These are phyloP conservation scores for Aphanomyces invadans DNA, from an alignment of 352 stramenopile genomes.

Conservation along the genomic window DNA sequence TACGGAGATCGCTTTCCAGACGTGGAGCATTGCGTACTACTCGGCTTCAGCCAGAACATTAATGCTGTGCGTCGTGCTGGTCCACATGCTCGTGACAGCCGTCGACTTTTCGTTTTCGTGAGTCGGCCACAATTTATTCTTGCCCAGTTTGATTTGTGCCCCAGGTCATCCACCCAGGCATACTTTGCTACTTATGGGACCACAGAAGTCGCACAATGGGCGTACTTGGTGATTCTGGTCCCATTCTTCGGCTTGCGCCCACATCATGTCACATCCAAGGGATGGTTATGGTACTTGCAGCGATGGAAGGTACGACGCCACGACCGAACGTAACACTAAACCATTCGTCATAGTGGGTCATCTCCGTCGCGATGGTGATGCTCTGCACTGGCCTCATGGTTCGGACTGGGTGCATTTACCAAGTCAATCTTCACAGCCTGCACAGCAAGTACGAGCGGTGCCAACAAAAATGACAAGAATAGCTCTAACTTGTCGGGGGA, in stretches of 20 bases:
- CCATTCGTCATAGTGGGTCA: constrained; percentile 11
- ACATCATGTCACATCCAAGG: not conserved
- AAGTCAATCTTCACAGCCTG: not conserved
- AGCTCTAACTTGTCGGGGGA: too few relatives aligned
- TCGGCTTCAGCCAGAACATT: not conserved
- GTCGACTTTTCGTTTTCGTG: constrained; percentile 3
- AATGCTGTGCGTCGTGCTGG: not conserved
- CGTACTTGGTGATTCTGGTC: not conserved
- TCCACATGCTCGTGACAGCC: not conserved
- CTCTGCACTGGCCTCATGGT: constrained; percentile 10
- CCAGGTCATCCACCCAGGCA: not conserved
- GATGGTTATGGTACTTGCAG: not conserved
- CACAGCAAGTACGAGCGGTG: not conserved
- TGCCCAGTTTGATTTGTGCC: not conserved
- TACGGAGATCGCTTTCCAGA: constrained; percentile 9
- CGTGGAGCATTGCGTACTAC: constrained; percentile 15
- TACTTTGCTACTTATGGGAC: constrained; percentile 7
- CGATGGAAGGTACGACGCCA: constrained; percentile 3
- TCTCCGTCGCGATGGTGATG: not conserved
- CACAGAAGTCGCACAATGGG: constrained; percentile 9
- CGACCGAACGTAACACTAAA: not conserved
- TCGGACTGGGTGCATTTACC: constrained; percentile 13
- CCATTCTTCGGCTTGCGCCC: not conserved
- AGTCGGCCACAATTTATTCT: not conserved
- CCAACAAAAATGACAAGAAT: too few relatives aligned